phyloP scores from a whole-genome alignment of 2,329 filamentous ascomycete species.

The Hypoxylon sp. region DNA sequence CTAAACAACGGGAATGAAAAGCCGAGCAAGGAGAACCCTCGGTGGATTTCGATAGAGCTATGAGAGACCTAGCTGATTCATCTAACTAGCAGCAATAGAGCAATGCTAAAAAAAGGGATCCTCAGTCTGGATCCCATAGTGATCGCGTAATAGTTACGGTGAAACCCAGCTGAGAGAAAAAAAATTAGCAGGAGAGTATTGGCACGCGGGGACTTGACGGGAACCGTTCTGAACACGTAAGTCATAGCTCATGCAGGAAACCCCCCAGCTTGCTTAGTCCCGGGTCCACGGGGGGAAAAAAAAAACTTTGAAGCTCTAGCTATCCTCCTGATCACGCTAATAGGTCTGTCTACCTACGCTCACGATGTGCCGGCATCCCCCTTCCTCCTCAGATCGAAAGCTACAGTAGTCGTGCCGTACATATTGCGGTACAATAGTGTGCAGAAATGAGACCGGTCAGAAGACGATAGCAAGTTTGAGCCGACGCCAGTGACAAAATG shows the following conservation, averaged over 20 bases:
- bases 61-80: slow-evolving; percentile 8
- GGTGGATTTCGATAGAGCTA: slow-evolving; percentile 4
- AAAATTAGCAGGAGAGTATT: background rate
- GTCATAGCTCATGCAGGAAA: slow-evolving; percentile 7
- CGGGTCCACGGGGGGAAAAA: slow-evolving; percentile 9
- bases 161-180: background rate
- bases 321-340: no score
- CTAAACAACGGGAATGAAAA: slow-evolving; percentile 1
- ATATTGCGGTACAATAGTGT: no score
- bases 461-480: background rate
- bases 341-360: no score
- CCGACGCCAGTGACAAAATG: slow-evolving; percentile 7
- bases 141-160: slow-evolving; percentile 21
- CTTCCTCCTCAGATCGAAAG: slow-evolving; percentile 8
- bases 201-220: background rate
- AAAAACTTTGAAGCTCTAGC: slow-evolving; percentile 12
- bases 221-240: slow-evolving; percentile 14
- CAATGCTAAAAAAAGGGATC: slow-evolving; percentile 1
- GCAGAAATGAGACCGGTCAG: no score
- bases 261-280: slow-evolving; percentile 3
- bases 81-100: background rate
- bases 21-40: background rate
- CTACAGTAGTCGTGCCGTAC: no score
- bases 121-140: background rate
- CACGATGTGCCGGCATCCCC: background rate